Conservation (phyloP, 192 early-diverging fungal genomes). For the Entomortierella beljakovae region DNA sequence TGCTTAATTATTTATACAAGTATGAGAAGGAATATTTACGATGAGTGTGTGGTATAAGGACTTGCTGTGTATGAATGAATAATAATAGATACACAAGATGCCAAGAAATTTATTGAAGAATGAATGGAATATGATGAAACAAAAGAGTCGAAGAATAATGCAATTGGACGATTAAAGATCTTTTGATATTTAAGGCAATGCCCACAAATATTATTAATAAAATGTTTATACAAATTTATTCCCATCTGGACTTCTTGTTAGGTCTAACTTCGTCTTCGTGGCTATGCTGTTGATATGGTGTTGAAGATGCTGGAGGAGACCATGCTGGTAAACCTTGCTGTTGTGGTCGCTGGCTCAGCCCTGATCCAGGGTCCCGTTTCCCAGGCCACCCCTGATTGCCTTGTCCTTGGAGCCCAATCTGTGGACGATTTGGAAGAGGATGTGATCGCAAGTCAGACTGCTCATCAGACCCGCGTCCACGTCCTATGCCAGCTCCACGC, state of each 20-base stretch:
- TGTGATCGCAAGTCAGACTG: slow-evolving; percentile 5
- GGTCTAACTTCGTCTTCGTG: slow-evolving; percentile 9
- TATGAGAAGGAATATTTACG: not conserved
- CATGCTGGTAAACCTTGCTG: not conserved
- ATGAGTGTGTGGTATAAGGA: too few relatives aligned
- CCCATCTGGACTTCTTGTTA: slow-evolving; percentile 51
- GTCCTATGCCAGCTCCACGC: not conserved
- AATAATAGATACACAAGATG: too few relatives aligned
- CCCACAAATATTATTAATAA: too few relatives aligned
- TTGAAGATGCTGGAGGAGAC: not conserved
- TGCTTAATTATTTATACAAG: not conserved
- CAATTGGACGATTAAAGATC: too few relatives aligned
- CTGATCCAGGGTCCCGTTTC: slow-evolving; percentile 5
- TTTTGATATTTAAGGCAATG: too few relatives aligned
- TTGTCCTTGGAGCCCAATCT: not conserved
- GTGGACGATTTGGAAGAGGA: slow-evolving; percentile 30
- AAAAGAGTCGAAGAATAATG: too few relatives aligned
- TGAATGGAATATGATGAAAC: too few relatives aligned
- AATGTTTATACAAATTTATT: too few relatives aligned
- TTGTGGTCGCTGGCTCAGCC: not conserved
- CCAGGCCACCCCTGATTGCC: not conserved
- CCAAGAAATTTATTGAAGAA: too few relatives aligned
- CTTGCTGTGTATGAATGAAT: too few relatives aligned
- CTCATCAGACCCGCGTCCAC: slow-evolving; percentile 22
- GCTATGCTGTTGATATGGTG: not conserved